phyloP scores from a whole-genome alignment of 2,329 filamentous ascomycete species.

The Pseudocercospora macadamiae region DNA sequence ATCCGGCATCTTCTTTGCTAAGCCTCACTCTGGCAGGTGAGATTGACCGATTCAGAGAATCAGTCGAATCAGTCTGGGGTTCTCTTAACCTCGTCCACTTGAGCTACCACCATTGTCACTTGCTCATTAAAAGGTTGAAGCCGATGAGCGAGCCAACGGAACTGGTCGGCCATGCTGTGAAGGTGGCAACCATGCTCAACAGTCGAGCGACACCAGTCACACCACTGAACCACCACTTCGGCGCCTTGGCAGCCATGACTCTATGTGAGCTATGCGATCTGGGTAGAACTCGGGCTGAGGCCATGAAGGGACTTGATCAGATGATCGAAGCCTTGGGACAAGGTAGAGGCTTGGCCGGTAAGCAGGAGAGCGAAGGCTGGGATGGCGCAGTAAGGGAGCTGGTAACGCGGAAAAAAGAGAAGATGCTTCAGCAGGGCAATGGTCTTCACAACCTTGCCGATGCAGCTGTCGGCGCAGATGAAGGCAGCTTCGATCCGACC shows the following conservation, averaged over 20 bases:
- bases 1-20: conserved; percentile 49
- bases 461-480: conserved; percentile 37
- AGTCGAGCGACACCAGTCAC: conserved; percentile 59
- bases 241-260: conserved; percentile 62
- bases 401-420: conserved; percentile 48
- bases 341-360: conserved; percentile 46
- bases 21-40: conserved; percentile 58
- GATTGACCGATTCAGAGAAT: conserved; percentile 67
- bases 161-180: conserved; percentile 62
- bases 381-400: conserved; percentile 58
- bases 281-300: conserved; percentile 61
- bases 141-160: conserved; percentile 59
- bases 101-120: conserved; percentile 70
- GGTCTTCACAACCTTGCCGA: conserved; percentile 65
- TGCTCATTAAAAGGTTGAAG: conserved; percentile 65
- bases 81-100: conserved; percentile 65
- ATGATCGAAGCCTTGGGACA: conserved; percentile 56
- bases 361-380: conserved; percentile 58
- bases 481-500: conserved; percentile 40
- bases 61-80: conserved; percentile 57
- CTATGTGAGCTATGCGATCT: conserved; percentile 62
- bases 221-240: conserved; percentile 70
- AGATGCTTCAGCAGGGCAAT: conserved; percentile 41
- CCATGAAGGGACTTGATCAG: conserved; percentile 57
- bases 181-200: conserved; percentile 62